A percentile compares a stretch with the other conserved stretches of the same genome.
Evolutionary conservation across 2,329 filamentous ascomycete species (phyloP).

Genomic region (Monosporascus sp.): DNA sequence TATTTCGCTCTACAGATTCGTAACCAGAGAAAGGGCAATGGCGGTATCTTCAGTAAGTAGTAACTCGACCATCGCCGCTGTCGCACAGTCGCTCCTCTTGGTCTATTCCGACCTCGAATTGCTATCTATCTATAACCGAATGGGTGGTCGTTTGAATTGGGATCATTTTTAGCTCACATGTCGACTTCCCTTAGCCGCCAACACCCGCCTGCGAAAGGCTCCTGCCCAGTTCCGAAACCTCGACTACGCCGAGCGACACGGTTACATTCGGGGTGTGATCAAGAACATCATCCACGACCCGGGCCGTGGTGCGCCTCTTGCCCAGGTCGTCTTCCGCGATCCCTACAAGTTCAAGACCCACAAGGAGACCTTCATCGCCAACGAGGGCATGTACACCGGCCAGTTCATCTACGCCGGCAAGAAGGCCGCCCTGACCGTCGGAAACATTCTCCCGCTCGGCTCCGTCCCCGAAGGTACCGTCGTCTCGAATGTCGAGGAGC

Average conservation of each 20-base stretch:
- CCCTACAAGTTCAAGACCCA: constrained; percentile 97
- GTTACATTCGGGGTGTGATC: constrained; percentile 94
- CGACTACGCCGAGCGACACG: constrained; percentile 95
- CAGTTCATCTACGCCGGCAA: constrained; percentile 99
- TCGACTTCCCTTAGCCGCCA: constrained; percentile 50
- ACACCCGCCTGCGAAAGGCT: constrained; percentile 90
- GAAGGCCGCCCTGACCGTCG: constrained; percentile 93
- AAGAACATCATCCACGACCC: constrained; percentile 99
- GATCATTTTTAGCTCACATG: constrained; percentile 12
- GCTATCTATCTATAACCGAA: constrained; percentile 1
- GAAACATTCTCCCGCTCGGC: constrained; percentile 92
- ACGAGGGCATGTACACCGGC: constrained; percentile 99
- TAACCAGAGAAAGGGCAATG: constrained; percentile 48
- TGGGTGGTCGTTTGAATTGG: not conserved
- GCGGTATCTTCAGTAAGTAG: constrained; percentile 32
- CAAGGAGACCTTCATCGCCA: constrained; percentile 99
- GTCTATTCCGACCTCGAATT: constrained; percentile 1
- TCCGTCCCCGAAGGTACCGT: constrained; percentile 99
- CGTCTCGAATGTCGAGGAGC: constrained; percentile 98
- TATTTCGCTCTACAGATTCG: constrained; percentile 41
- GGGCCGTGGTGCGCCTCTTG: constrained; percentile 95
- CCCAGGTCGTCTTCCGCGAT: constrained; percentile 94
- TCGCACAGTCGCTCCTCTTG: not conserved
- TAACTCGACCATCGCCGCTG: constrained; percentile 1
- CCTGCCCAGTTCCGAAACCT: constrained; percentile 93